Percentiles rank a stretch among this genome's conserved stretches.
Conservation (phyloP, 176 grass and related monocot genomes). For the Aegilops bicornis region DNA sequence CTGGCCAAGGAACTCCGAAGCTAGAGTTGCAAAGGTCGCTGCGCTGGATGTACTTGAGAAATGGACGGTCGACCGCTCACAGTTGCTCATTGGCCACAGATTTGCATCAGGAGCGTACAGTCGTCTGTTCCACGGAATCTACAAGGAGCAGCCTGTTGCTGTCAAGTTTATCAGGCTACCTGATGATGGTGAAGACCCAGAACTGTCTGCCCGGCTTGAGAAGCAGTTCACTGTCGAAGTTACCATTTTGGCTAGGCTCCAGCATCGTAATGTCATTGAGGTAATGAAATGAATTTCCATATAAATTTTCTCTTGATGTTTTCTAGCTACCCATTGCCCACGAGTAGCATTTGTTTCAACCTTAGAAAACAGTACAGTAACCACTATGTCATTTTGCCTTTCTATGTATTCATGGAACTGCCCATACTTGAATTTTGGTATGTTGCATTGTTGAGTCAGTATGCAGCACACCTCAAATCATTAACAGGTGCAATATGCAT, state of each 20-base stretch:
- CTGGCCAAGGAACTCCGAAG: constrained; percentile 49
- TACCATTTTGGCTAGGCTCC: constrained; percentile 71
- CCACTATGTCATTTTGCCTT: not conserved
- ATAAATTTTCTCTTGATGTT: not conserved
- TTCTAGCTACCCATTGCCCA: not conserved
- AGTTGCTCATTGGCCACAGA: constrained; percentile 68
- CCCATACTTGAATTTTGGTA: not conserved
- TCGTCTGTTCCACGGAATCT: constrained; percentile 81
- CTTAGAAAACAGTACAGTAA: not conserved
- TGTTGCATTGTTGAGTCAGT: constrained; percentile 21
- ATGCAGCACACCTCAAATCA: not conserved
- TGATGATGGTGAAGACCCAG: constrained; percentile 68
- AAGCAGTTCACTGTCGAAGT: constrained; percentile 90
- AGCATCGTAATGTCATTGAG: constrained; percentile 89
- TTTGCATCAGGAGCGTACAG: constrained; percentile 89
- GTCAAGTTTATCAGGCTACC: constrained; percentile 94
- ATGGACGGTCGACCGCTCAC: constrained; percentile 69
- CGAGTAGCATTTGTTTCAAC: not conserved
- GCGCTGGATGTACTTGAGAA: constrained; percentile 58
- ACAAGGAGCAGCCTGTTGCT: constrained; percentile 72
- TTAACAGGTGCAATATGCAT: not conserved
- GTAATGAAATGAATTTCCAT: constrained; percentile 34
- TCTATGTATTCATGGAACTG: constrained; percentile 17
- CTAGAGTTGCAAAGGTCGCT: constrained; percentile 46
- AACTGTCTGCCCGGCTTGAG: constrained; percentile 65